Evolutionary conservation across 2,329 filamentous ascomycete genomes (phyloP).

Genomic region (Aureobasidium sp.): DNA sequence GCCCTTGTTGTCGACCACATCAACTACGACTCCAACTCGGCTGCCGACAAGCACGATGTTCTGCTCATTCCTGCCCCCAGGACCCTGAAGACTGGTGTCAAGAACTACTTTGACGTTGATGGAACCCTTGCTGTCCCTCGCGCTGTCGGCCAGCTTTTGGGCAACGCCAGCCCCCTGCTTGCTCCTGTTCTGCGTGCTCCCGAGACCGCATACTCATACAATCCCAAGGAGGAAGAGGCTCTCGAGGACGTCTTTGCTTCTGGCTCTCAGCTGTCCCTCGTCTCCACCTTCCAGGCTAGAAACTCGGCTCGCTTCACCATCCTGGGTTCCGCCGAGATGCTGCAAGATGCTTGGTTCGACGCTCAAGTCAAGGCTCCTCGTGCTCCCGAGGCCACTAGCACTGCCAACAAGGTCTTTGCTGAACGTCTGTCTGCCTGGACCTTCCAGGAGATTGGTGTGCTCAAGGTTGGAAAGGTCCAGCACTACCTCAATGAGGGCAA

Average conservation of each 20-base stretch:
- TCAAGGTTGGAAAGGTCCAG: conserved; percentile 74
- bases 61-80: conserved; percentile 66
- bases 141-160: conserved; percentile 72
- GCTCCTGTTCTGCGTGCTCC: conserved; percentile 76
- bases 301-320: conserved; percentile 88
- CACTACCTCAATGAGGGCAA: conserved; percentile 58
- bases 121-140: conserved; percentile 72
- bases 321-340: conserved; percentile 75
- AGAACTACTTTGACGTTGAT: conserved; percentile 66
- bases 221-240: conserved; percentile 72
- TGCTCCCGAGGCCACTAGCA: conserved; percentile 49
- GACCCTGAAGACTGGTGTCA: conserved; percentile 57
- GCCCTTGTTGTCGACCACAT: conserved; percentile 91
- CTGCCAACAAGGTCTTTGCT: conserved; percentile 77
- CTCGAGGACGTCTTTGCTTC: conserved; percentile 79
- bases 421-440: conserved; percentile 86
- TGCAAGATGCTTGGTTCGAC: conserved; percentile 84
- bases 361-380: conserved; percentile 57
- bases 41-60: conserved; percentile 79
- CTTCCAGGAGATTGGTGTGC: conserved; percentile 86
- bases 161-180: conserved; percentile 64
- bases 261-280: conserved; percentile 72
- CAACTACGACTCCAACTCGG: conserved; percentile 72
- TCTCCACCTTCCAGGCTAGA: conserved; percentile 81
- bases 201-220: conserved; percentile 83